Evolutionary conservation across 345 rosid species (phyloP).

Genomic region (Raphanus raphanistrum): DNA sequence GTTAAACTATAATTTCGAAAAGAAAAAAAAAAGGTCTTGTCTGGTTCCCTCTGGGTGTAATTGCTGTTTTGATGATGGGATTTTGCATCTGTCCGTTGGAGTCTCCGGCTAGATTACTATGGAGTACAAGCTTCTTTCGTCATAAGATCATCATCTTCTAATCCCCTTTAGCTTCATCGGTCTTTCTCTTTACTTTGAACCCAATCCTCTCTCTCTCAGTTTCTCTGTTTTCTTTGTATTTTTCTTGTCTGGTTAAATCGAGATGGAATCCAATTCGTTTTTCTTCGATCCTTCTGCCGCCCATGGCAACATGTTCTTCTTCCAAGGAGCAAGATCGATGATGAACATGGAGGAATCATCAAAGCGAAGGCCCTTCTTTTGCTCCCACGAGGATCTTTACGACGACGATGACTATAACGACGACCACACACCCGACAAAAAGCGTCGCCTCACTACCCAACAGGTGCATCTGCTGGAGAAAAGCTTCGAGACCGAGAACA

Average conservation of each 20-base stretch:
- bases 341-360: conserved; percentile 54
- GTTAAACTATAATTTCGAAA: not conserved
- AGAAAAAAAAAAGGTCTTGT: not conserved
- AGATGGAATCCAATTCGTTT: conserved; percentile 74
- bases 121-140: conserved; percentile 98
- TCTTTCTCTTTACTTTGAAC: not conserved
- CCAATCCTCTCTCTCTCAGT: not conserved
- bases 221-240: not conserved
- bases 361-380: conserved; percentile 71
- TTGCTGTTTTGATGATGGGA: conserved; percentile 62
- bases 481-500: conserved; percentile 89
- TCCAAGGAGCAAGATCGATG: conserved; percentile 56
- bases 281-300: conserved; percentile 59
- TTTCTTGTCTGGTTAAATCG: not conserved
- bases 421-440: conserved; percentile 78
- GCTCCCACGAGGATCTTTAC: conserved; percentile 62
- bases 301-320: conserved; percentile 65
- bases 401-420: conserved; percentile 72
- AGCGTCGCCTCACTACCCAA: conserved; percentile 78
- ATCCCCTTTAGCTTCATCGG: conserved; percentile 1
- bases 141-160: conserved; percentile 91
- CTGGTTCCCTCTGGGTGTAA: not conserved
- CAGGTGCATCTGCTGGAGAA: conserved; percentile 90
- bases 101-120: conserved; percentile 84
- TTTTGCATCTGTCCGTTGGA: conserved; percentile 74